These are phyloP conservation scores for Obelidium mucronatum DNA, from an alignment of 192 early-diverging fungal genomes.

Conservation along the genomic window DNA sequence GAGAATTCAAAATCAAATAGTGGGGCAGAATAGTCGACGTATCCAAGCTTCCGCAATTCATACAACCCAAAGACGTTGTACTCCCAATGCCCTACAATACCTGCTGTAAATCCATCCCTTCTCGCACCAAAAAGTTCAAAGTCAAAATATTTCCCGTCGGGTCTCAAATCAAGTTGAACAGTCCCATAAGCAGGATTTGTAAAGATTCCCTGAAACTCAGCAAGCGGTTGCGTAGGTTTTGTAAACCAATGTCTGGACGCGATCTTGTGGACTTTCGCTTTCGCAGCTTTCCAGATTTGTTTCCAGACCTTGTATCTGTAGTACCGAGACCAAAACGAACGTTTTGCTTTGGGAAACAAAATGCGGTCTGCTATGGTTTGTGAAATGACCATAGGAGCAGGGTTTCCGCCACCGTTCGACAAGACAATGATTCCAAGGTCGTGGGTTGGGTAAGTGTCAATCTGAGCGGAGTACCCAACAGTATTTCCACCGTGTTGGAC, in stretches of 20 bases:
- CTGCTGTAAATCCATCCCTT: not conserved
- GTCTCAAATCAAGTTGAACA: not conserved
- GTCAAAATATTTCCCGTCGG: not conserved
- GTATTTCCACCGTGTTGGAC: constrained; percentile 17
- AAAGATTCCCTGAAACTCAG: not conserved
- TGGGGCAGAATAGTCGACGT: not conserved
- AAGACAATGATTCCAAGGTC: constrained; percentile 22
- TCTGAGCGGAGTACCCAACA: constrained; percentile 7
- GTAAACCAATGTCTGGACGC: not conserved
- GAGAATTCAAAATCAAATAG: not conserved
- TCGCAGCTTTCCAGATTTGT: not conserved
- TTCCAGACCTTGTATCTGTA: not conserved
- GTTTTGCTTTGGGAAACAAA: not conserved
- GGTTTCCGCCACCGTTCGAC: not conserved
- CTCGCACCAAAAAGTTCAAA: not conserved
- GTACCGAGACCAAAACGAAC: not conserved
- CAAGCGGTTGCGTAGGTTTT: not conserved
- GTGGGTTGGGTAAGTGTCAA: constrained; percentile 18
- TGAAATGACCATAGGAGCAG: not conserved
- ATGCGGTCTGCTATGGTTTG: not conserved
- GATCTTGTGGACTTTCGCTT: not conserved
- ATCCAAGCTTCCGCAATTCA: not conserved
- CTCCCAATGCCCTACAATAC: constrained; percentile 22
- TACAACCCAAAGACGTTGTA: constrained; percentile 12
- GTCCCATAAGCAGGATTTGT: not conserved